Percentiles rank a stretch among this genome's conserved stretches.
phyloP scores from a whole-genome alignment of 2,329 filamentous ascomycete genomes.

The Venturia nashicola region DNA sequence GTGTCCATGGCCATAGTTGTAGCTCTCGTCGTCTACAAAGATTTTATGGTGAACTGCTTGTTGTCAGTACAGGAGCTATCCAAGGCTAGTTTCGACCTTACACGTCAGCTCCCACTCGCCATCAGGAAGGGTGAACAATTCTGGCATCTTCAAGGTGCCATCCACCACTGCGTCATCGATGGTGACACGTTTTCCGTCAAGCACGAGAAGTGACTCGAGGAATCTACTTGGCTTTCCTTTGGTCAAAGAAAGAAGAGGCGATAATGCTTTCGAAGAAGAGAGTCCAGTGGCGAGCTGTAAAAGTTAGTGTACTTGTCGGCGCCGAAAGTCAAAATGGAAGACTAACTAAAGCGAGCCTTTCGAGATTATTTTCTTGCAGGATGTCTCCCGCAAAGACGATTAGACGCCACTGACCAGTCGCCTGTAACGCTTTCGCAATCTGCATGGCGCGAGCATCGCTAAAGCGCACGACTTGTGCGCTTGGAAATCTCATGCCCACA shows the following conservation, averaged over 20 bases:
- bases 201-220: slow-evolving; percentile 5
- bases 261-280: not conserved
- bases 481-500: slow-evolving; percentile 47
- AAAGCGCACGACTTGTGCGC: slow-evolving; percentile 48
- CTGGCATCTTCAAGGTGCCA: not conserved
- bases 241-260: not conserved
- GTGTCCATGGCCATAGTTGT: slow-evolving; percentile 30
- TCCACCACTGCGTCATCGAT: slow-evolving; percentile 8
- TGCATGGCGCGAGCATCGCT: slow-evolving; percentile 43
- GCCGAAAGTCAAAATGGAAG: not conserved
- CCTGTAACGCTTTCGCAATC: slow-evolving; percentile 43
- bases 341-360: not conserved
- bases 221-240: not conserved
- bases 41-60: slow-evolving; percentile 13
- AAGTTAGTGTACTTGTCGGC: not conserved
- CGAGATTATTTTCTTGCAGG: not conserved
- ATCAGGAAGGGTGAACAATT: not conserved
- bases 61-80: not conserved
- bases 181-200: not conserved
- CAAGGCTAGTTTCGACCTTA: not conserved
- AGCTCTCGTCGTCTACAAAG: slow-evolving; percentile 34
- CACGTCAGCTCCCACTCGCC: slow-evolving; percentile 4
- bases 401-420: slow-evolving; percentile 47
- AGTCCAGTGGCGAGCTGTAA: not conserved
- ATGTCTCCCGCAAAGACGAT: slow-evolving; percentile 46